Conservation (phyloP, 176 grass and related monocot species). For the Cenchrus americanus region DNA sequence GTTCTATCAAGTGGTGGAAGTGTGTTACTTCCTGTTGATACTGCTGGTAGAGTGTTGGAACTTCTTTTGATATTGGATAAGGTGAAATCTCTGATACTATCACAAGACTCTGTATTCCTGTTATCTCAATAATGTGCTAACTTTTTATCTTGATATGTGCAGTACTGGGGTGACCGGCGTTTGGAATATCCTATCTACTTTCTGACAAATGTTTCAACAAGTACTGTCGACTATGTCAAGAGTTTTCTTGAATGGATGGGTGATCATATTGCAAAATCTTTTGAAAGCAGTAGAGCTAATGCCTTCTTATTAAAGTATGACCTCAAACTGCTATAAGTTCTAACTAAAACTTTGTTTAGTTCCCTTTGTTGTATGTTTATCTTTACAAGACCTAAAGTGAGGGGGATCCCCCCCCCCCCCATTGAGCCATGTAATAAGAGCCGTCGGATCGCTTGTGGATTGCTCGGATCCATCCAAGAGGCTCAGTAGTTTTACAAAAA, state of each 20-base stretch:
- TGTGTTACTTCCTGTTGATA: slow-evolving; percentile 91
- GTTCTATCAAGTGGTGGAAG: slow-evolving; percentile 72
- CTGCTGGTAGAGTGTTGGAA: slow-evolving; percentile 91
- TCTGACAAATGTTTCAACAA: slow-evolving; percentile 92
- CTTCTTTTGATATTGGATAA: slow-evolving; percentile 89
- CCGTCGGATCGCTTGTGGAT: too few species aligned
- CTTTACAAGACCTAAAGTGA: too few species aligned
- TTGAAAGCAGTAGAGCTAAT: slow-evolving; percentile 85
- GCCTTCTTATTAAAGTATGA: slow-evolving; percentile 84
- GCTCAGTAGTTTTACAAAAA: too few species aligned
- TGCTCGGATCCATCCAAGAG: too few species aligned
- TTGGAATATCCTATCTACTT: slow-evolving; percentile 90
- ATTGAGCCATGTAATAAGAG: too few species aligned
- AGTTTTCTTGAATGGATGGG: slow-evolving; percentile 99
- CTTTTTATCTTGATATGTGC: slow-evolving; percentile 45
- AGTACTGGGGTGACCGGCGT: slow-evolving; percentile 81
- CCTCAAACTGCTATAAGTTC: background rate
- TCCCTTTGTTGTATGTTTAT: background rate
- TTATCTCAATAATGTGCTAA: slow-evolving; percentile 35
- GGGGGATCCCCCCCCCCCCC: too few species aligned
- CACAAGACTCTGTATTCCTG: background rate
- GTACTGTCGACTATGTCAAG: slow-evolving; percentile 92
- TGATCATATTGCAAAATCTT: slow-evolving; percentile 91
- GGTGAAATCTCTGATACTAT: slow-evolving; percentile 49
- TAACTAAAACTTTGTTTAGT: slow-evolving; percentile 11